These are phyloP conservation scores for Thraustochytrium sp. DNA, from an alignment of 352 stramenopile species.

Conservation along the genomic window DNA sequence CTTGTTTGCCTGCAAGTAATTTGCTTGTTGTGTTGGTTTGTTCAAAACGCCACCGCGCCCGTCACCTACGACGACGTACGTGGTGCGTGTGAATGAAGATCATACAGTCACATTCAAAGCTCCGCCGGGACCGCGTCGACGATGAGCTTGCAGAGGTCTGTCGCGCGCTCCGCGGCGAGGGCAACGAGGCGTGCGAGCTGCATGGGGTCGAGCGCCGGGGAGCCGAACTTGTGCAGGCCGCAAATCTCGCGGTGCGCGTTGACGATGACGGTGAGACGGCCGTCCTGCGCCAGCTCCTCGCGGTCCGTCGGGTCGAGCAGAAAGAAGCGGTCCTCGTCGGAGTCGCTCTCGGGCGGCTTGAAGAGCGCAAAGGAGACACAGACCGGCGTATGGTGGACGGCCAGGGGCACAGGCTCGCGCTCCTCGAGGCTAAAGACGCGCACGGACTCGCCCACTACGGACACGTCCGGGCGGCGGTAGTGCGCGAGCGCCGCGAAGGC, in stretches of 20 bases:
- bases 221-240: constrained; percentile 78
- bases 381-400: constrained; percentile 89
- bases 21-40: not conserved
- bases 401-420: constrained; percentile 76
- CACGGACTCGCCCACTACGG: constrained; percentile 51
- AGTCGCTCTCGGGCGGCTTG: not conserved
- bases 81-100: not conserved
- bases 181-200: not conserved
- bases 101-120: not conserved
- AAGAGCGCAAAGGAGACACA: constrained; percentile 84
- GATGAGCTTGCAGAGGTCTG: not conserved
- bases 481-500: constrained; percentile 85
- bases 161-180: constrained; percentile 5
- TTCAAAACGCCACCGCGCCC: not conserved
- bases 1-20: not conserved
- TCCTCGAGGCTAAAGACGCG: constrained; percentile 71
- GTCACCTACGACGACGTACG: not conserved
- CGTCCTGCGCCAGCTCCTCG: constrained; percentile 78
- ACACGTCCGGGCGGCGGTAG: constrained; percentile 82
- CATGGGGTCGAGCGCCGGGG: constrained; percentile 39
- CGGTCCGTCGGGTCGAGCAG: constrained; percentile 78
- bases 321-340: constrained; percentile 52
- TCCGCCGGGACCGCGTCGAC: not conserved
- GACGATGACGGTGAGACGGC: constrained; percentile 71
- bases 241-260: constrained; percentile 83